phyloP scores from a whole-genome alignment of 805 yeast species.

The Yarrowia yakushimensis region DNA sequence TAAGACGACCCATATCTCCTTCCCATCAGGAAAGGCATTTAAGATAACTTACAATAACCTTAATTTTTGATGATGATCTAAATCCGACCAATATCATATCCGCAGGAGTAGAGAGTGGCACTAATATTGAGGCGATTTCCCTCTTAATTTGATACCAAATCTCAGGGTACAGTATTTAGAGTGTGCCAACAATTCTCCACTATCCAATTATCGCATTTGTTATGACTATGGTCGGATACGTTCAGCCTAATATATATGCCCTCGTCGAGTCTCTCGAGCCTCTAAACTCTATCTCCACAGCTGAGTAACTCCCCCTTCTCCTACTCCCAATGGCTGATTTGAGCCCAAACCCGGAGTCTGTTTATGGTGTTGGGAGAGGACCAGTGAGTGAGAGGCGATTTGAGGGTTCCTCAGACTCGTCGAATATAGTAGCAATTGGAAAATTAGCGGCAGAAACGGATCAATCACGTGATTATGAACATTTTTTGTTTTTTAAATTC shows the following conservation, averaged over 20 bases:
- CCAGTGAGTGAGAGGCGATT: not conserved
- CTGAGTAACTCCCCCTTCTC: not conserved
- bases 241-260: not conserved
- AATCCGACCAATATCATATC: not conserved
- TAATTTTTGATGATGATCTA: not conserved
- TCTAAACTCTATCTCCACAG: constrained; percentile 4
- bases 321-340: not conserved
- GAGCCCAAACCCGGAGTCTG: not conserved
- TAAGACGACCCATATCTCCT: too few relatives aligned
- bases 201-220: too few relatives aligned
- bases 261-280: not conserved
- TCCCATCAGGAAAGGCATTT: too few relatives aligned
- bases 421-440: not conserved
- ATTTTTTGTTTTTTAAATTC: not conserved
- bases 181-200: too few relatives aligned
- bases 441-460: not conserved
- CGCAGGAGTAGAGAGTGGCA: too few relatives aligned
- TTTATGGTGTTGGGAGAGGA: not conserved
- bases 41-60: not conserved
- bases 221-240: not conserved
- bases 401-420: not conserved
- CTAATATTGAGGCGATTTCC: too few relatives aligned
- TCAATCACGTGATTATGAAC: not conserved
- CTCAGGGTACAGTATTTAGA: too few relatives aligned
- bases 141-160: too few relatives aligned